Conservation (phyloP, 106 monocot genomes). For the Dactylorhiza incarnata region DNA sequence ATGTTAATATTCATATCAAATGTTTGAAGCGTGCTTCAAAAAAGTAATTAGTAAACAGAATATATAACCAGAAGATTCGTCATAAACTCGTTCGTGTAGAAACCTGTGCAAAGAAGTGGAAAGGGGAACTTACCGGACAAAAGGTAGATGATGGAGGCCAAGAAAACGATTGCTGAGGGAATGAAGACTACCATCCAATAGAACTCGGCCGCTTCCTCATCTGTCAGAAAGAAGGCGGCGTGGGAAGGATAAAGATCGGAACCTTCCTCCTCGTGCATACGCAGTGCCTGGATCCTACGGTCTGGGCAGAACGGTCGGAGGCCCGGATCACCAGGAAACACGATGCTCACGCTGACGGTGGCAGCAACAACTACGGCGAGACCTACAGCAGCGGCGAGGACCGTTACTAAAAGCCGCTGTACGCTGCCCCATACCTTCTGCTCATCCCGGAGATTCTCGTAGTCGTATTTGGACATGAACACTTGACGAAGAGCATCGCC, state of each 20-base stretch:
- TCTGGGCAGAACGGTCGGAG: conserved; percentile 69
- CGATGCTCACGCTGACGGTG: conserved; percentile 50
- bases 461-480: conserved; percentile 69
- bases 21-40: not conserved
- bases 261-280: conserved; percentile 29
- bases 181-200: conserved; percentile 94
- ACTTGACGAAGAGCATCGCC: conserved; percentile 85
- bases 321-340: conserved; percentile 49
- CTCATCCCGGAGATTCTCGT: conserved; percentile 60
- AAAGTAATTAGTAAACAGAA: not conserved
- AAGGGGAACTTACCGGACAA: conserved; percentile 44
- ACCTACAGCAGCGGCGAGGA: conserved; percentile 19
- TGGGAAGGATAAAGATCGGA: conserved; percentile 37
- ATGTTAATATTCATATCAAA: not conserved
- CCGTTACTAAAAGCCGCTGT: conserved; percentile 33
- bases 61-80: not conserved
- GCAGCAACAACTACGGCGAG: conserved; percentile 42
- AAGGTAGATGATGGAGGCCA: conserved; percentile 51
- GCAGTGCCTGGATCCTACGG: conserved; percentile 40
- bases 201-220: conserved; percentile 74
- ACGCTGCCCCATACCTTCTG: conserved; percentile 52
- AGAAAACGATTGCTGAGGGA: conserved; percentile 65
- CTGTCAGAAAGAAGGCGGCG: conserved; percentile 76
- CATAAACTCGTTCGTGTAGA: not conserved
- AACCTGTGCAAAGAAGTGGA: not conserved